phyloP scores from a whole-genome alignment of 139 green algal species.

The Bryopsis sp. region DNA sequence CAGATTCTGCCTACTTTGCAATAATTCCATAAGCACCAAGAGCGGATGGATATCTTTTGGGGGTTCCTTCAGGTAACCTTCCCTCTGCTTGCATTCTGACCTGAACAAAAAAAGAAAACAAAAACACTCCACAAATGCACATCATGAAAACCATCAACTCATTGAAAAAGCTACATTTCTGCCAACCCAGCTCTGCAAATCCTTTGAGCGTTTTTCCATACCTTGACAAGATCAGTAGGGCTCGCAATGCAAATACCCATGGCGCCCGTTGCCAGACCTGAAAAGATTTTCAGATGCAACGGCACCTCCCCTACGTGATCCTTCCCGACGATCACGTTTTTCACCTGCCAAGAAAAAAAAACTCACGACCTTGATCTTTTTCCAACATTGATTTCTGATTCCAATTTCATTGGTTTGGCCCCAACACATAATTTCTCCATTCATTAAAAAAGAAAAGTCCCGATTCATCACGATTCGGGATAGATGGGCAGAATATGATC shows the following conservation, averaged over 20 bases:
- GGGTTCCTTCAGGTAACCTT: constrained; percentile 58
- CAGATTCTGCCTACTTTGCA: constrained; percentile 31
- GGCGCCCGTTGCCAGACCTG: constrained; percentile 83
- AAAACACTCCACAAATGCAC: neutral
- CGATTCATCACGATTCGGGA: neutral
- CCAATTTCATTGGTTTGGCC: no score
- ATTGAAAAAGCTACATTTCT: no score
- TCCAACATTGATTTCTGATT: no score
- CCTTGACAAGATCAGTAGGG: constrained; percentile 97
- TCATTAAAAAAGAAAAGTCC: no score
- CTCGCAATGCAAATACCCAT: constrained; percentile 79
- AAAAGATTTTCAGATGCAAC: constrained; percentile 84
- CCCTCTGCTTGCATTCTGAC: constrained; percentile 93
- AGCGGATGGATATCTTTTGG: constrained; percentile 76
- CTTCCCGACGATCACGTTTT: constrained; percentile 72
- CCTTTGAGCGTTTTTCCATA: constrained; percentile 22
- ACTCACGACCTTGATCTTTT: neutral
- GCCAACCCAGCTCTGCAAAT: no score
- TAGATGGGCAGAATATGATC: neutral
- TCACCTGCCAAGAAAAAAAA: constrained; percentile 38
- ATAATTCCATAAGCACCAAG: constrained; percentile 89
- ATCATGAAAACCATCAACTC: no score
- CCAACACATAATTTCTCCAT: no score
- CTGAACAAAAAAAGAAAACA: constrained; percentile 28
- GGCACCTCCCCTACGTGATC: constrained; percentile 64